Evolutionary conservation across 352 stramenopile genomes (phyloP), one percentile per base, ranked within the genome.

Genomic region (Phytophthora pinifolia): DNA sequence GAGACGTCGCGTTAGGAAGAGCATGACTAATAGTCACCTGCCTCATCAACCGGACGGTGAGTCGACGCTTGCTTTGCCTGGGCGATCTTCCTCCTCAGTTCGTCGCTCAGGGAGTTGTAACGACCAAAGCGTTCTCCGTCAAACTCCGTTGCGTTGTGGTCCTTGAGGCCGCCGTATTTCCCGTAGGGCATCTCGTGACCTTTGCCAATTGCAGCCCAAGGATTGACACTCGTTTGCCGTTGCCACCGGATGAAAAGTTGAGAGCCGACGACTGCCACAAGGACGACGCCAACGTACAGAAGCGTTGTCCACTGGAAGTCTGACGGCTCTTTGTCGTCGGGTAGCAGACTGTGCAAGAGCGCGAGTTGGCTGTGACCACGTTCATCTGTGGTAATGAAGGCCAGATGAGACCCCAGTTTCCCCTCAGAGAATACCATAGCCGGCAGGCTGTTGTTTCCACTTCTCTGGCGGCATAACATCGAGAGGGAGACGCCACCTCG

Each of bases 281-380:
- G 9, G 6, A 69, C 35, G 3, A 54, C 42, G 1, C 18, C 50
- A 3, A 46, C 32, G 34, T 72, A 79, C 8, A 70, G 27, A 8
- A 60, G 32, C 15, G 49, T 15, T 8, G 58, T 45, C 70, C 70
- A 79, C 13, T 59, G 62, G 14, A 61, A 60, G 13, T 67, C 46
- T 2, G 38, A 30, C 6, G 32, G 27, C 18, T 76, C 66, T 22
- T 10, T 46, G 22, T 54, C 39, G 9, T 25, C 48, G 2, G 67
- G 31, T 8, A 82, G 67, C 35, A 82, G 49, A 9, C 59, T 70
- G 46, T 79, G 64, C 18, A 74, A 76, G 6, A 82, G 29, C 22
- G 18, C 17, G 9, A 79, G 15, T 4, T 42, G 46, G n/a, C n/a
- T 42, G 15, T 46, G 29, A 3, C 25, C 39, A 14, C 31, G 46